Evolutionary conservation across 805 yeast genomes (phyloP).

Genomic region (Candida verbasci): DNA sequence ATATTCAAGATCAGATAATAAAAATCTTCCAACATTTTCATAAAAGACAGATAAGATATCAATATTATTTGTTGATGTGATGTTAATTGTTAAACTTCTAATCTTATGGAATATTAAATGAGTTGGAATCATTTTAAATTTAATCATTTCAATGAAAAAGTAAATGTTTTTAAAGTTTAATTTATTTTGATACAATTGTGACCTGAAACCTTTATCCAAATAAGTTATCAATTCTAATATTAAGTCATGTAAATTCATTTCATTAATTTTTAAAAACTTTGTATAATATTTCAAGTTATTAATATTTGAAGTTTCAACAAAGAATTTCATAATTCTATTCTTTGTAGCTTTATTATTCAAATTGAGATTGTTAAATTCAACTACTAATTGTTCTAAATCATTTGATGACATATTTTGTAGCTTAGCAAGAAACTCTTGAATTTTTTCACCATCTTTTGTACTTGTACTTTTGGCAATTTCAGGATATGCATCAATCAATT

Average conservation of each 20-base stretch:
- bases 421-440: constrained; percentile 39
- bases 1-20: constrained; percentile 55
- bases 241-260: constrained; percentile 44
- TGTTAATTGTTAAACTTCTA: constrained; percentile 50
- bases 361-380: constrained; percentile 44
- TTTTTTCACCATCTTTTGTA: constrained; percentile 31
- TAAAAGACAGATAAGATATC: constrained; percentile 68
- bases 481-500: constrained; percentile 12
- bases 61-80: constrained; percentile 53
- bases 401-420: constrained; percentile 44
- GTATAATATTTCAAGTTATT: constrained; percentile 49
- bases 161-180: constrained; percentile 54
- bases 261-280: constrained; percentile 64
- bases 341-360: constrained; percentile 72
- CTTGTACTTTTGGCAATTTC: constrained; percentile 3
- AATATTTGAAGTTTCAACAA: constrained; percentile 46
- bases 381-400: constrained; percentile 46
- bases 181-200: constrained; percentile 49
- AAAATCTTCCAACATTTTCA: constrained; percentile 67
- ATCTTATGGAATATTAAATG: constrained; percentile 71
- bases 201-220: constrained; percentile 57
- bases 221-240: constrained; percentile 48
- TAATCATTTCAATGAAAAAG: constrained; percentile 71
- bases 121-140: constrained; percentile 69
- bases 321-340: constrained; percentile 53